Percentiles rank a stretch among this genome's conserved stretches.
These are phyloP conservation scores for Combretum micranthum DNA, from an alignment of 345 rosid genomes.

Conservation along the genomic window DNA sequence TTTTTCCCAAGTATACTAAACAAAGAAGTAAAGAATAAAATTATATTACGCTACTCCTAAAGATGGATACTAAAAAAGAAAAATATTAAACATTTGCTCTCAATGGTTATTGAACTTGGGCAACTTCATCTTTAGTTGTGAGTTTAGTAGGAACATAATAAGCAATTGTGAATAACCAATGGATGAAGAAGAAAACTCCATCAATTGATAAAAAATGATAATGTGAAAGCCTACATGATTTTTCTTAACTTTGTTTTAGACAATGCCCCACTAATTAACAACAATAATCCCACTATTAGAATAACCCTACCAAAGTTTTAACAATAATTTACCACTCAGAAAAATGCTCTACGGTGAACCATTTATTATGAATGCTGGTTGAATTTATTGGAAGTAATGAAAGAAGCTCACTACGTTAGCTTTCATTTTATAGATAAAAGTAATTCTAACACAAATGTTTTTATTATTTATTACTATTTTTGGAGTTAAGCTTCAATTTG, in stretches of 20 bases:
- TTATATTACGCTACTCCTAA: neutral
- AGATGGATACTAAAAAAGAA: neutral
- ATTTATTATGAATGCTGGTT: too few species aligned
- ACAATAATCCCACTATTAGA: slow-evolving; percentile 54
- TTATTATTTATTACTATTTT: too few species aligned
- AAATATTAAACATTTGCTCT: neutral
- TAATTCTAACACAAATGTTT: too few species aligned
- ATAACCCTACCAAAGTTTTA: slow-evolving; percentile 40
- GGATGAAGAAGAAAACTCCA: slow-evolving; percentile 78
- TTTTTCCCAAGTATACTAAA: too few species aligned
- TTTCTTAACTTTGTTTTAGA: slow-evolving; percentile 63
- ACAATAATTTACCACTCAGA: neutral
- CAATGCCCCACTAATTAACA: slow-evolving; percentile 64
- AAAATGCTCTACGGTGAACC: too few species aligned
- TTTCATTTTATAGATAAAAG: too few species aligned
- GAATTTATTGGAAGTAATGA: too few species aligned
- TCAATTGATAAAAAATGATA: slow-evolving; percentile 59
- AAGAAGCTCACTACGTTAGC: too few species aligned
- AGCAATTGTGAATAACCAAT: slow-evolving; percentile 57
- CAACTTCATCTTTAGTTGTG: slow-evolving; percentile 25
- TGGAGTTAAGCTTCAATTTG: too few species aligned
- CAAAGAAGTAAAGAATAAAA: too few species aligned
- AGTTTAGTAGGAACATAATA: slow-evolving; percentile 76
- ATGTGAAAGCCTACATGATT: slow-evolving; percentile 50
- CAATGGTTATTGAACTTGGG: neutral